Conservation (phyloP, 2,329 filamentous ascomycete genomes). For the Aspergillus sp. region DNA sequence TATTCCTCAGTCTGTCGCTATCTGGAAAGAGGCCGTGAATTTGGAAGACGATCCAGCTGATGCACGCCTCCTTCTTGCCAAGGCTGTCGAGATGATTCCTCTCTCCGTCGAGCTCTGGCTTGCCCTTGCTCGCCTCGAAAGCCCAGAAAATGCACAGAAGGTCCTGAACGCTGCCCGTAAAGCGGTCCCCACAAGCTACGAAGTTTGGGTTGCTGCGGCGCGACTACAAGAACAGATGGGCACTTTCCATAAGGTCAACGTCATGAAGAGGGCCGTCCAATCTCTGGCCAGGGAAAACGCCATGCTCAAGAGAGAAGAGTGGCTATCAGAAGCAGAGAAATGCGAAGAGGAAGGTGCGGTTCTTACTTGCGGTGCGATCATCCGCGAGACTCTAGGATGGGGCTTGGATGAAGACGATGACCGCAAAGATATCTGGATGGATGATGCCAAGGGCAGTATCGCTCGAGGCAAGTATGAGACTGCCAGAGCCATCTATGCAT, state of each 20-base stretch:
- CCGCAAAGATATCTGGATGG: conserved; percentile 89
- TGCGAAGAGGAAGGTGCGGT: conserved; percentile 88
- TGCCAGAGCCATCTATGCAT: conserved; percentile 85
- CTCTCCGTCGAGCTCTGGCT: conserved; percentile 93
- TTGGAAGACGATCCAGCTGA: conserved; percentile 84
- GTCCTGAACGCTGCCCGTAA: conserved; percentile 93
- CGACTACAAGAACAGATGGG: conserved; percentile 85
- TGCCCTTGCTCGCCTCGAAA: conserved; percentile 80
- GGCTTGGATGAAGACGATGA: conserved; percentile 92
- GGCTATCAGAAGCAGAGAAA: conserved; percentile 89
- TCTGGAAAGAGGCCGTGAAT: conserved; percentile 99
- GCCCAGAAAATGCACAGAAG: conserved; percentile 83
- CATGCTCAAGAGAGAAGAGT: conserved; percentile 95
- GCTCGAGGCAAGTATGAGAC: conserved; percentile 78
- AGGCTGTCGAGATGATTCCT: conserved; percentile 91
- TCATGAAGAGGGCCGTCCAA: conserved; percentile 91
- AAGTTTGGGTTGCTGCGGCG: conserved; percentile 94
- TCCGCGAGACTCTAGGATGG: conserved; percentile 88
- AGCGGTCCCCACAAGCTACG: conserved; percentile 82
- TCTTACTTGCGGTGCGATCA: conserved; percentile 79
- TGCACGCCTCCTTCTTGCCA: conserved; percentile 79
- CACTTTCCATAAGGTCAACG: conserved; percentile 68
- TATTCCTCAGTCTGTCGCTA: conserved; percentile 82
- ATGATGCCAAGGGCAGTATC: conserved; percentile 79
- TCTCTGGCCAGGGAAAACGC: conserved; percentile 82